A percentile compares a stretch with the other conserved stretches of the same genome.
Evolutionary conservation across 768 basidiomycete genomes (phyloP).

Genomic region (Clavaria fumosa): DNA sequence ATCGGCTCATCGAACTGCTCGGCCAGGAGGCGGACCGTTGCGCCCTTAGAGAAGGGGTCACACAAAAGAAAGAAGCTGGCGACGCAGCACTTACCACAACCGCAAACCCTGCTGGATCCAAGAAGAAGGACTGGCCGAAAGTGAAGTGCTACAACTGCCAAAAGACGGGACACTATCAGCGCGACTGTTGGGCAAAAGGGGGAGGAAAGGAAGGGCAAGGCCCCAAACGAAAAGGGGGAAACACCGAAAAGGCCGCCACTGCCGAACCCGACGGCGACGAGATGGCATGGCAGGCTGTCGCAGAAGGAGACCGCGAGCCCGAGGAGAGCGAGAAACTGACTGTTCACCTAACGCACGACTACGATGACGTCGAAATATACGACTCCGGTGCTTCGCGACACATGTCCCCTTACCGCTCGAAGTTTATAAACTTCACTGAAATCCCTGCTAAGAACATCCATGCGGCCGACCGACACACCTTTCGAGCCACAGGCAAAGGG

Average conservation of each 20-base stretch:
- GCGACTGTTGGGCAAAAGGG: slow-evolving; percentile 14
- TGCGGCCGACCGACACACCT: slow-evolving; percentile 17
- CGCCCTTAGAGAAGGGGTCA: slow-evolving; percentile 9
- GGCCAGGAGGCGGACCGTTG: slow-evolving; percentile 17
- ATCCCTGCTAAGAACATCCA: slow-evolving; percentile 17
- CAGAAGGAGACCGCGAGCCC: not conserved
- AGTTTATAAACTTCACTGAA: slow-evolving; percentile 16
- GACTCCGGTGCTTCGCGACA: slow-evolving; percentile 25
- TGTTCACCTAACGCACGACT: slow-evolving; percentile 1
- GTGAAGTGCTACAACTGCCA: slow-evolving; percentile 18
- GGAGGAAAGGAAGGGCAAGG: slow-evolving; percentile 13
- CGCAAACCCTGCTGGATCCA: slow-evolving; percentile 3
- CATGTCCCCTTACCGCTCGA: slow-evolving; percentile 20
- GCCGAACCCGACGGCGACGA: not conserved
- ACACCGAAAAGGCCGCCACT: slow-evolving; percentile 5
- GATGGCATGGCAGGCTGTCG: not conserved
- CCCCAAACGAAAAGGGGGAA: slow-evolving; percentile 8
- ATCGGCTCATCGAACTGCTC: slow-evolving; percentile 14
- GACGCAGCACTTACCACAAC: slow-evolving; percentile 14
- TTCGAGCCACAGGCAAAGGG: slow-evolving; percentile 19
- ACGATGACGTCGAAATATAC: slow-evolving; percentile 16
- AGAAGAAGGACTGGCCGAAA: not conserved
- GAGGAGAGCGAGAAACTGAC: not conserved
- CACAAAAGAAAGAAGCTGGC: slow-evolving; percentile 14
- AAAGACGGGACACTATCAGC: slow-evolving; percentile 15